Evolutionary conservation across 2,329 filamentous ascomycete genomes (phyloP), one percentile per base, ranked within the genome.

Genomic region (Diaporthe amygdali): DNA sequence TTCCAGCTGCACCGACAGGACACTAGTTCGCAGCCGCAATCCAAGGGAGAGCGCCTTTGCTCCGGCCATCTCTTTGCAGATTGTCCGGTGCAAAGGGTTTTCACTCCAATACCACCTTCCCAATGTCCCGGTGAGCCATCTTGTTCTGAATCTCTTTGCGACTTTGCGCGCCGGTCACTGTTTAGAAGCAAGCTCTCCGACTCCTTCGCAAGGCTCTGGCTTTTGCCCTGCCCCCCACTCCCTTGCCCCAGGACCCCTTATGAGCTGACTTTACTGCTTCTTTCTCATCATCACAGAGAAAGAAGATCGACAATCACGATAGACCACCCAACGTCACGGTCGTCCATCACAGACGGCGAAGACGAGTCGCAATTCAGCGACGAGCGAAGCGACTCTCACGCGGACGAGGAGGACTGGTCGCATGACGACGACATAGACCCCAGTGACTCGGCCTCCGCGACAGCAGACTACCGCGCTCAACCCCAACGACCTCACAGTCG

Each of bases 401-500:
- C 74, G 72, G 76, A 77, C 64, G 81, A 84, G 69, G 79, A 81
- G 74, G 78, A 74, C 30, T 82, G 75, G 81, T 79, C 77, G 55
- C 78, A 83, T 20, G 80, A 84, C 73, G 86, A 85, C 77, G 87
- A 88, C 44, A 76, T 90, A 74, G 85, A 88, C 2, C 89, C 89
- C 17, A 86, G 85, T 41, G 89, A 91, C 77, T 91, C 89, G 9
- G 89, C 89, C 22, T 91, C 89, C 47, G 79, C 78, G 39, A 81
- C 79, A 74, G 82, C 79, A 76, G 81, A 80, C 39, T 76, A 77
- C 73, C 75, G 77, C 76, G 75, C 76, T 69, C 74, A 74, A 61
- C 78, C 75, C 30, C 75, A 74, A 56, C 69, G 80, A 74, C 54
- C 54, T 32, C 68, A 49, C 76, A 81, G 73, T 69, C 80, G 74